Evolutionary conservation across 2,329 filamentous ascomycete species (phyloP).

Genomic region (Elsinoe necatrix): DNA sequence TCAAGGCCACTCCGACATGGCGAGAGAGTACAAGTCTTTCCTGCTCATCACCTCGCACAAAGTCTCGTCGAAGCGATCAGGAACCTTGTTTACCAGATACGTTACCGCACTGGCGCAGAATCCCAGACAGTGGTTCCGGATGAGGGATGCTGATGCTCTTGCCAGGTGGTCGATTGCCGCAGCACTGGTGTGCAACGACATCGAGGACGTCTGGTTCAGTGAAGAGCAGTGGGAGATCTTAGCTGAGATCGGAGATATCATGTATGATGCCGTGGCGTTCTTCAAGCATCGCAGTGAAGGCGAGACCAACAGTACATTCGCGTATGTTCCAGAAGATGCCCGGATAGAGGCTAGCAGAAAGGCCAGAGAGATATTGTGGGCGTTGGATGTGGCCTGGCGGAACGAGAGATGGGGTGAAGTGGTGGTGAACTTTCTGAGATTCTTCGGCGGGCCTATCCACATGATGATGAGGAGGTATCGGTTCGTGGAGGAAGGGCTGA

Average conservation of each 20-base stretch:
- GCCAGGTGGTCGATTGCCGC: conserved; percentile 28
- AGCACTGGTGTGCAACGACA: conserved; percentile 29
- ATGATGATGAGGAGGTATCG: conserved; percentile 32
- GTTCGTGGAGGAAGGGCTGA: conserved; percentile 30
- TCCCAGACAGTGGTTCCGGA: conserved; percentile 27
- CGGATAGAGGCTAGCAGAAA: conserved; percentile 23
- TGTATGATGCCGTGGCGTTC: conserved; percentile 30
- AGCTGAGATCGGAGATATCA: conserved; percentile 24
- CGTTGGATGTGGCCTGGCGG: conserved; percentile 18
- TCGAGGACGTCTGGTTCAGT: conserved; percentile 23
- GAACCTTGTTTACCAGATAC: conserved; percentile 27
- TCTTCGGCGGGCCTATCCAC: conserved; percentile 29
- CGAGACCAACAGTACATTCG: conserved; percentile 31
- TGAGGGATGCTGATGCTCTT: conserved; percentile 30
- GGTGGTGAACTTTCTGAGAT: conserved; percentile 25
- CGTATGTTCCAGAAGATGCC: conserved; percentile 24
- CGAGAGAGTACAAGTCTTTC: conserved; percentile 21
- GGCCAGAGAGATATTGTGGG: conserved; percentile 29
- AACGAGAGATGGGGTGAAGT: not conserved
- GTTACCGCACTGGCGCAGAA: conserved; percentile 23
- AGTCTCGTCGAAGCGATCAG: conserved; percentile 17
- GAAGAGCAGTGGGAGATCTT: not conserved
- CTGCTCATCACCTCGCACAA: conserved; percentile 21
- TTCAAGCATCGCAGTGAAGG: conserved; percentile 31
- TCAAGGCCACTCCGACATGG: conserved; percentile 18